phyloP scores from a whole-genome alignment of 352 stramenopile species.

The Phytophthora megakarya region DNA sequence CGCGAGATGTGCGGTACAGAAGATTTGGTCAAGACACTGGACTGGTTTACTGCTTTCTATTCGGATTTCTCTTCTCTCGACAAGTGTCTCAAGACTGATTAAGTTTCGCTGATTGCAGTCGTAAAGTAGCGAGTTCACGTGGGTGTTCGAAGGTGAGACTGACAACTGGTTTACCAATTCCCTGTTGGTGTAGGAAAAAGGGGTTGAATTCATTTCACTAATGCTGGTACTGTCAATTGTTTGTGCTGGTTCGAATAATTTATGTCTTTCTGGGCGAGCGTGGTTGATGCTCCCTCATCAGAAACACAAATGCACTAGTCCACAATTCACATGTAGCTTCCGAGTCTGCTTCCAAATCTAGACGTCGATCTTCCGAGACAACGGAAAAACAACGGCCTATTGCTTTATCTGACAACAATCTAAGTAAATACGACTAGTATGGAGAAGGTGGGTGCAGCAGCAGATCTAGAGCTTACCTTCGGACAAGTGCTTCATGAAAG shows the following conservation, averaged over 20 bases:
- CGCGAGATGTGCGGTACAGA: constrained; percentile 95
- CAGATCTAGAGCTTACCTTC: constrained; percentile 44
- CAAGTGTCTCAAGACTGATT: constrained; percentile 79
- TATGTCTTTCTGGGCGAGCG: constrained; percentile 18
- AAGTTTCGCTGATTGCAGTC: constrained; percentile 20
- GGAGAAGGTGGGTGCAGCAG: background rate
- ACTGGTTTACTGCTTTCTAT: constrained; percentile 94
- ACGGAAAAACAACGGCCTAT: constrained; percentile 69
- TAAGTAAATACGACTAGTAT: too few species aligned
- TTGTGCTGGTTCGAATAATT: constrained; percentile 26
- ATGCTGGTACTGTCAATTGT: constrained; percentile 14
- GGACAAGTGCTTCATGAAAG: constrained; percentile 80
- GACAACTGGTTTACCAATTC: constrained; percentile 1
- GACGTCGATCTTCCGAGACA: constrained; percentile 62
- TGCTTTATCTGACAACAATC: constrained; percentile 79
- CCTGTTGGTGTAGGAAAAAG: constrained; percentile 10
- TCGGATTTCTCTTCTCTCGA: constrained; percentile 92
- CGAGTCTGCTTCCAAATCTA: constrained; percentile 77
- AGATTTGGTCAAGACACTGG: constrained; percentile 80
- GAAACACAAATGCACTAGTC: constrained; percentile 55
- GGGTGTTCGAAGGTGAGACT: background rate
- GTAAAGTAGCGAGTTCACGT: constrained; percentile 2
- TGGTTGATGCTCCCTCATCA: constrained; percentile 40
- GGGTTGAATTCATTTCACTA: constrained; percentile 21
- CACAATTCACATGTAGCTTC: constrained; percentile 66